Evolutionary conservation across 2,329 filamentous ascomycete genomes (phyloP), one percentile per base, ranked within the genome.

Genomic region (Paecilomyces variotii): DNA sequence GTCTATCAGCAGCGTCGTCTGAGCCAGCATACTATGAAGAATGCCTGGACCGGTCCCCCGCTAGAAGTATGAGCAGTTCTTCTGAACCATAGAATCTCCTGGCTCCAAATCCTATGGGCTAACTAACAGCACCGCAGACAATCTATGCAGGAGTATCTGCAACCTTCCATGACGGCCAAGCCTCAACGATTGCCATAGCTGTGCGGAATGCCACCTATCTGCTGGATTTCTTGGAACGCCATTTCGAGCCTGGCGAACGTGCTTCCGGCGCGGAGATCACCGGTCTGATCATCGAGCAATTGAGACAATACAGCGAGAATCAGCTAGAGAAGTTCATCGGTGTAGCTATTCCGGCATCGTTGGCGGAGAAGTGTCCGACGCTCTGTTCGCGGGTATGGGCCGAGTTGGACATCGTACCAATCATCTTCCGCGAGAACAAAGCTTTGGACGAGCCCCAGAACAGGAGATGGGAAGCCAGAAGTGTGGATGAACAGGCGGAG

Each of bases 401-500:
- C 2, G 86, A 91, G 61, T 76, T 92, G 35, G 90, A 94, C 68
- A 84, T 92, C 58, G 83, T 93, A 2, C 87, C 88, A 1, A 79
- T 93, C 49, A 82, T 88, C 2, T 79, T 91, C 61, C 77, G 75
- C 3, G 74, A 70, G 45, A 56, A 61, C 9, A 59, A 57, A 56
- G 56, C 76, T 77, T 64, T 72, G 71, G 54, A 74, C 67, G 24
- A 60, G 60, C 53, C 70, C 64, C 74, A 65, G 55, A 61, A 27
- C 54, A 60, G 58, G 12, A 54, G 59, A 61, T 83, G 82, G 79
- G 76, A 80, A 53, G 71, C 75, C 34, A 84, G 85, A 68, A 76
- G 80, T n/a, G 80, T 91, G 3, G 90, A 92, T 65, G 90, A 94
- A 70, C 86, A 91, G 71, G 89, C 90, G 1, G 90, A 93, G 69